phyloP scores from a whole-genome alignment of 345 rosid genomes.

The Arabis alpina region DNA sequence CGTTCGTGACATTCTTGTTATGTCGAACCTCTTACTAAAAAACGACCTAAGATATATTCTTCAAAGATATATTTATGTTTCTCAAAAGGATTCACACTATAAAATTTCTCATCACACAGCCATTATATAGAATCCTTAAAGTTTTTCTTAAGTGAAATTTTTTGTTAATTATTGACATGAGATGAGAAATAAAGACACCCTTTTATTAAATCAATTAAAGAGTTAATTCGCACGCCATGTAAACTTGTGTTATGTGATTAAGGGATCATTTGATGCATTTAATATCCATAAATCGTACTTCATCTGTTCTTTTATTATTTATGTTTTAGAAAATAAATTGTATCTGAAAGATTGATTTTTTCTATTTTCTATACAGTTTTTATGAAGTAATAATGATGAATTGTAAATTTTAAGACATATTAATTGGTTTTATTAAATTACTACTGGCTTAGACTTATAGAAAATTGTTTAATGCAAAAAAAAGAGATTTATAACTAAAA shows the following conservation, averaged over 20 bases:
- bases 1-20: background rate
- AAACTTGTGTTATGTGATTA: background rate
- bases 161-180: background rate
- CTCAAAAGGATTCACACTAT: background rate
- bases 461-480: no score
- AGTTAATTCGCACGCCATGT: background rate
- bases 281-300: no score
- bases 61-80: background rate
- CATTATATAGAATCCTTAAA: background rate
- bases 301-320: no score
- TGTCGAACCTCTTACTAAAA: background rate
- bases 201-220: background rate
- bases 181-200: slow-evolving; percentile 1
- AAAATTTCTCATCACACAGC: background rate
- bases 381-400: no score
- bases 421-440: no score
- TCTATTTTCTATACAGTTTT: no score
- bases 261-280: no score
- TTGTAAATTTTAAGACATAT: no score
- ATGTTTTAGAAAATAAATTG: no score
- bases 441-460: no score
- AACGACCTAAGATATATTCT: background rate
- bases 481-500: no score
- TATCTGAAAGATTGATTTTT: no score
- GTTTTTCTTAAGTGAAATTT: background rate